phyloP scores from a whole-genome alignment of 2,329 filamentous ascomycete species.

The Cucurbitaria berberidis region DNA sequence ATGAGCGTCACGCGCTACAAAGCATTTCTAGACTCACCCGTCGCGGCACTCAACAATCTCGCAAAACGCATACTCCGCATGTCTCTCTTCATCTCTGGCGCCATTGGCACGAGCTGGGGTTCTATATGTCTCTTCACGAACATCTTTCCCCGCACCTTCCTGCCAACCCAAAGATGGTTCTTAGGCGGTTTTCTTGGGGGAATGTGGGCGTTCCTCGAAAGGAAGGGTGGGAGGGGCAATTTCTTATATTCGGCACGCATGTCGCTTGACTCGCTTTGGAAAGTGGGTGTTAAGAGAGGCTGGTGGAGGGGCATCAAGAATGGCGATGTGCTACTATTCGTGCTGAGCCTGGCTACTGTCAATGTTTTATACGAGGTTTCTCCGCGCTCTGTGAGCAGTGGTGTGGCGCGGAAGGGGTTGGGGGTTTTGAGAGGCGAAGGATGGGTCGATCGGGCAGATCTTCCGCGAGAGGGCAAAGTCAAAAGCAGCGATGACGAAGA shows the following conservation, averaged over 20 bases:
- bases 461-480: conserved; percentile 13
- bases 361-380: conserved; percentile 78
- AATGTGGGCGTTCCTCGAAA: conserved; percentile 80
- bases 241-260: conserved; percentile 80
- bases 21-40: conserved; percentile 70
- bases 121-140: conserved; percentile 88
- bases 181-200: conserved; percentile 85
- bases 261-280: conserved; percentile 86
- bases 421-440: conserved; percentile 78
- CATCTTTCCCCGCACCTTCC: conserved; percentile 73
- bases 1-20: conserved; percentile 74
- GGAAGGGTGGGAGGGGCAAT: conserved; percentile 62
- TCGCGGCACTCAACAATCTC: conserved; percentile 70
- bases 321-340: conserved; percentile 85
- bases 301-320: conserved; percentile 85
- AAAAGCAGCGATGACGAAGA: conserved; percentile 11
- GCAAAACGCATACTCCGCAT: conserved; percentile 74
- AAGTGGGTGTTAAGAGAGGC: conserved; percentile 87
- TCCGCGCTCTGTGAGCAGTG: conserved; percentile 70
- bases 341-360: conserved; percentile 76
- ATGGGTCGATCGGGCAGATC: conserved; percentile 67
- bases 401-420: conserved; percentile 71
- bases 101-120: conserved; percentile 87
- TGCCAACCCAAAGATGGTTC: conserved; percentile 88
- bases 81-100: conserved; percentile 77